Base-by-base conservation (phyloP, 257 asterid species). In the Nicotiana undulata region DNA sequence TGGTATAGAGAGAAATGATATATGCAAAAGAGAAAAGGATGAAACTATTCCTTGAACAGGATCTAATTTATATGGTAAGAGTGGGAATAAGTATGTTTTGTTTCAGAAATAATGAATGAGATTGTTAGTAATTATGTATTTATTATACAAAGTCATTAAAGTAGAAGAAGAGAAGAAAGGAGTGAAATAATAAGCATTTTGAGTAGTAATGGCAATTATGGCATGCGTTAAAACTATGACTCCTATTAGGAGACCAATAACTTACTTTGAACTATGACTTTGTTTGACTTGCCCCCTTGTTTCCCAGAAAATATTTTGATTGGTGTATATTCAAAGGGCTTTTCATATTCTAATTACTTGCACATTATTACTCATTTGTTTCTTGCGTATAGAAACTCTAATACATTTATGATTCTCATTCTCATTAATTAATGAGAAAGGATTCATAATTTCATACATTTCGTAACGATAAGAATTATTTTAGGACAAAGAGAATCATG, bases 271-370 rank as follows among this genome's bases (percentile, higher is more conserved):
- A 72, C 77, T 9, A 46, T 22, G 40, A 74, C 16, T 74, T 74
- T 74, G 61, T 74, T 74, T 74, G 79, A 74, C 61, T 72, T 70
- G 59, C 59, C 77, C n/a, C 76, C 59, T 20, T 15, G 4, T 74
- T 74, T 74, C 61, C 61, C 15, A 49, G 11, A 51, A 74, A 49
- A 24, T 9, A 24, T 24, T 46, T 22, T 70, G n/a, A 24, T n/a
- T n/a, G n/a, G n/a, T n/a, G n/a, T 72, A 9, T 46, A 72, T 24
- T 74, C 61, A 49, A 49, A 49, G 24, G 61, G 16, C 61, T 74
- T 24, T 74, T 49, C 61, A 20, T 49, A 26, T 74, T 24, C 61
- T 61, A 74, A 74, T 74, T 70, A 28, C 29, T 4, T 60, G 17
- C 55, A 10, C 15, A 11, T 9, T 9, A 49, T 3, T 49, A 9